Base-by-base conservation (phyloP, 176 grass and related monocot species). In the Avena insularis region DNA sequence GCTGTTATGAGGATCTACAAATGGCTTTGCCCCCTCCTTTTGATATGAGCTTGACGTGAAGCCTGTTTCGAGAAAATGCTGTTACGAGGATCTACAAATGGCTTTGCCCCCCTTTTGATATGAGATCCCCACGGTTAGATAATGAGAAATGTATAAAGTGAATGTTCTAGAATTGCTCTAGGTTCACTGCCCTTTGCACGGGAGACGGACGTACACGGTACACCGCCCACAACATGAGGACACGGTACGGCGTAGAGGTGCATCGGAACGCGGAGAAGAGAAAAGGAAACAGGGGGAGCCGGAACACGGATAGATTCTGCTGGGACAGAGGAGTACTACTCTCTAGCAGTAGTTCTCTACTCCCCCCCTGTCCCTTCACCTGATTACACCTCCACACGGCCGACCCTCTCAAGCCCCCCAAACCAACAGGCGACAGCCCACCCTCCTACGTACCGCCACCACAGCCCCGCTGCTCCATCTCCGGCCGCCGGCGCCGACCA, bases 231-330 rank as follows among this genome's bases (percentile, higher is more conserved):
- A 0, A 43, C 40, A 43, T 43, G 40, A 43, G 29, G 31, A 77
- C 79, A 38, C 70, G 59, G n/a, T 16, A 54, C 80, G 71, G 65
- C 63, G 63, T 23, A 31, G 12, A 14, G 23, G 40, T 43, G 40
- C 40, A 43, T 6, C 40, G 40, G 40, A 43, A 43, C 6, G 23
- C 11, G 69, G 46, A 36, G 11, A 45, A 59, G 50, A 71, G 35
- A n/a, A 58, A 77, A 2, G 12, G 8, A 59, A 23, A 47, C 36
- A 20, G 54, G 57, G 63, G 23, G 1, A 72, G 55, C 36, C 31
- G 6, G 79, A 89, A 21, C 58, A 20, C 64, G 14, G 45, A 59
- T 65, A 89, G 69, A 78, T 82, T 86, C 29, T 35, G 20, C 70
- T 65, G 33, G 15, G 46, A 51, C 23, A 23, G 23, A 23, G 23